These are phyloP conservation scores for Eutrema yunnanense DNA, from an alignment of 345 rosid species.

Conservation along the genomic window DNA sequence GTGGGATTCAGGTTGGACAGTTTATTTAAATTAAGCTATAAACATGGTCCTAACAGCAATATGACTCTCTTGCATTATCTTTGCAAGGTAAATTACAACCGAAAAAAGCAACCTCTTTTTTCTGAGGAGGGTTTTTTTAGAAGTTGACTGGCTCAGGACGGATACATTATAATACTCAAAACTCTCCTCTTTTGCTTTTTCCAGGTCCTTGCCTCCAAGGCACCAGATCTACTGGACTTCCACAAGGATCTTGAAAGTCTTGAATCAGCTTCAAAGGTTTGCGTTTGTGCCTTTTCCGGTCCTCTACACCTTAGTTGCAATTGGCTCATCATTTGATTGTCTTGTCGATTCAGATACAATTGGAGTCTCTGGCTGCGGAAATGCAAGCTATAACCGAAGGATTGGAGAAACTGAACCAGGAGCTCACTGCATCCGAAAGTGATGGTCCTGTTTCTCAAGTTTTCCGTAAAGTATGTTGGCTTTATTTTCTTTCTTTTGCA, in stretches of 20 bases:
- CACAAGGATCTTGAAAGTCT: conserved; percentile 74
- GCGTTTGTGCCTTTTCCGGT: conserved; percentile 3
- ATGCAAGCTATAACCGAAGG: conserved; percentile 97
- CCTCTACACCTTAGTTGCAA: background rate
- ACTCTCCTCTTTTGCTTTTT: background rate
- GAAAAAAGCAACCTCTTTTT: too few relatives aligned
- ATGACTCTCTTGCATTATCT: conserved; percentile 98
- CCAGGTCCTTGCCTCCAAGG: conserved; percentile 70
- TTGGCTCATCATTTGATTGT: conserved; percentile 3
- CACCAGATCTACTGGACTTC: conserved; percentile 69
- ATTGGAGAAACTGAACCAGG: conserved; percentile 80
- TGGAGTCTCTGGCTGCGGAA: conserved; percentile 93
- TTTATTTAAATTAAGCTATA: conserved; percentile 76
- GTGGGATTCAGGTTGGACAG: conserved; percentile 92
- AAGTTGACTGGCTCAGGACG: background rate
- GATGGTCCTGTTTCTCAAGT: conserved; percentile 90
- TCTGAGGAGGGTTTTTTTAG: too few relatives aligned
- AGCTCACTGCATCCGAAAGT: conserved; percentile 70
- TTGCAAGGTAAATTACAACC: conserved; percentile 57
- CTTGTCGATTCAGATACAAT: conserved; percentile 62
- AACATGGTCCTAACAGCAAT: conserved; percentile 78
- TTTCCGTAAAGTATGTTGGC: conserved; percentile 55
- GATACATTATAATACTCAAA: background rate
- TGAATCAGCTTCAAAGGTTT: conserved; percentile 82
- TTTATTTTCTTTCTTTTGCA: background rate